Evolutionary conservation across 2,329 filamentous ascomycete genomes (phyloP).

Genomic region (Claviceps monticola): DNA sequence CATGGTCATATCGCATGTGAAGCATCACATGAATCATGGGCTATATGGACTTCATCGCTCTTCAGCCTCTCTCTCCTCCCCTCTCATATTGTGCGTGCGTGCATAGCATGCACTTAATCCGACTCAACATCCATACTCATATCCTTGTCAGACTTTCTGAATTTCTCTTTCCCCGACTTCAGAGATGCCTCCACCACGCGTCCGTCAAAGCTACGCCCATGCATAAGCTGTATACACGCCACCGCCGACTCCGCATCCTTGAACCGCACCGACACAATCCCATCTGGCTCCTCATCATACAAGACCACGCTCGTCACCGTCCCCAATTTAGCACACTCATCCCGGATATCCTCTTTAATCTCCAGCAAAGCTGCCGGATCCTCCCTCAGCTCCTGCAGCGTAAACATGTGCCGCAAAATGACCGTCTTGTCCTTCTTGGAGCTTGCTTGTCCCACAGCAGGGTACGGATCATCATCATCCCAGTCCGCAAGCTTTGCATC

Average conservation of each 20-base stretch:
- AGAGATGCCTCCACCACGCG: conserved; percentile 58
- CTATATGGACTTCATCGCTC: background rate
- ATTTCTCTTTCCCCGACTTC: conserved; percentile 57
- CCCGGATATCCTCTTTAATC: conserved; percentile 86
- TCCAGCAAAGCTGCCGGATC: conserved; percentile 73
- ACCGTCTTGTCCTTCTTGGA: conserved; percentile 64
- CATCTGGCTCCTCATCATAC: conserved; percentile 74
- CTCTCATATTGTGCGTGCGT: too few species aligned
- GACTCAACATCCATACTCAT: conserved; percentile 28
- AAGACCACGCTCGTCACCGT: conserved; percentile 82
- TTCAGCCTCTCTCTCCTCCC: background rate
- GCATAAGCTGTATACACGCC: conserved; percentile 61
- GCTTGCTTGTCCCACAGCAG: conserved; percentile 24
- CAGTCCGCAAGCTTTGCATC: conserved; percentile 88
- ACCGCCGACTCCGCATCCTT: conserved; percentile 53
- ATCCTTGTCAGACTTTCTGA: conserved; percentile 51
- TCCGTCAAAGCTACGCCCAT: conserved; percentile 67
- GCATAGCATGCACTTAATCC: conserved; percentile 7
- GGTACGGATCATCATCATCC: conserved; percentile 72
- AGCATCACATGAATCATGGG: background rate
- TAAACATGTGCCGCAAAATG: conserved; percentile 89
- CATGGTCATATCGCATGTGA: background rate
- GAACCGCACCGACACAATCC: conserved; percentile 78
- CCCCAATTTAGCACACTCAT: conserved; percentile 78
- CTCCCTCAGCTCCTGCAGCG: conserved; percentile 67